Evolutionary conservation across 169 alveolate species (phyloP), one percentile per base, ranked within the genome.

Genomic region (Amoebophrya sp.): DNA sequence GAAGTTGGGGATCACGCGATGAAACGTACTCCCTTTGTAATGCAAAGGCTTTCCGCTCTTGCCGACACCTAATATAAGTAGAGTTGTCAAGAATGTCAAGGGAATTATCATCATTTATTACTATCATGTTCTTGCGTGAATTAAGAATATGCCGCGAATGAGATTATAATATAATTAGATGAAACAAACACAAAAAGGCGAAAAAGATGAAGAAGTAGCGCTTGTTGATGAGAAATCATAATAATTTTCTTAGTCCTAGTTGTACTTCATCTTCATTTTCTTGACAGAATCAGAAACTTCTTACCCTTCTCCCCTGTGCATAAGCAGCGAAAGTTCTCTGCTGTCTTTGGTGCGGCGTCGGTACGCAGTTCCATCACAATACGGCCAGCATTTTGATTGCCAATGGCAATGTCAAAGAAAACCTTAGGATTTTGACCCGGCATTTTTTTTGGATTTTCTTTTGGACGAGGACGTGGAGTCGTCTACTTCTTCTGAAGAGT

Each of bases 271-370:
- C n/a, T n/a, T n/a, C n/a, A n/a, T n/a, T n/a, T n/a, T n/a, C n/a
- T n/a, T n/a, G n/a, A n/a, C n/a, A n/a, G n/a, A n/a, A n/a, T n/a
- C n/a, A n/a, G n/a, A n/a, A n/a, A n/a, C n/a, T n/a, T n/a, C n/a
- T n/a, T 47, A 12, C 65, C 65, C 91, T 94, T 96, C 94, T 97
- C 99, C 1, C 99, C 99, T 0, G 99, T 97, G 95, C 99, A 99
- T 55, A 99, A 96, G 83, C 97, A 98, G 89, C 99, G 95, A 95
- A 99, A 99, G 94, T 99, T 99, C 95, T 98, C 99, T 33, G 98
- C 98, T 33, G 99, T 98, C 93, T 97, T 98, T 1, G 99, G 99
- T 6, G 96, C 99, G 78, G 95, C 94, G 54, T 98, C 98, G 23
- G 98, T 97, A 93, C 97, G 98, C 33, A 99, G 95, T 92, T 98